Conservation (phyloP, 371 early-diverging fungal species). For the Quaeritorhiza haematococci region DNA sequence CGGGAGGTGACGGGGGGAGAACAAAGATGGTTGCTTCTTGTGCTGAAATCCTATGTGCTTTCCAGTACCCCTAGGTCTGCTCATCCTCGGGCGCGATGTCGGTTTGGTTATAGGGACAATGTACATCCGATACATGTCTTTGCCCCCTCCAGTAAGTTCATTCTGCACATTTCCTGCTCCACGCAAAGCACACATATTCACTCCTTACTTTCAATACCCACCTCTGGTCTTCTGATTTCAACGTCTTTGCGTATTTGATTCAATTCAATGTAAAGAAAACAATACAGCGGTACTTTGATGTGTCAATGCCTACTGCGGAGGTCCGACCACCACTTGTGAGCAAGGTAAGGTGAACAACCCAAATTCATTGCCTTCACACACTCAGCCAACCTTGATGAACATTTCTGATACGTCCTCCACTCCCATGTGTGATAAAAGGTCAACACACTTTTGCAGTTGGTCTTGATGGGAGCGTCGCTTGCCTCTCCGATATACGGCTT, state of each 20-base stretch:
- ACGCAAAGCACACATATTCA: background rate
- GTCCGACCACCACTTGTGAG: conserved; percentile 83
- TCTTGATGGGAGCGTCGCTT: conserved; percentile 73
- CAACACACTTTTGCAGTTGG: conserved; percentile 87
- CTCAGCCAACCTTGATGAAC: background rate
- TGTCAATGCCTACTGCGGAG: conserved; percentile 85
- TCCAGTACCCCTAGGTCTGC: conserved; percentile 65
- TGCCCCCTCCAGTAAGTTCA: conserved; percentile 75
- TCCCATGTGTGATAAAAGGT: conserved; percentile 22
- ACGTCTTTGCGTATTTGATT: conserved; percentile 1
- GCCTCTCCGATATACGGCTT: conserved; percentile 60
- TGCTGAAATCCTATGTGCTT: background rate
- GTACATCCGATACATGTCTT: conserved; percentile 79
- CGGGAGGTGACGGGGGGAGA: background rate
- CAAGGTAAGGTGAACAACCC: conserved; percentile 45
- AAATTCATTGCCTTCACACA: background rate
- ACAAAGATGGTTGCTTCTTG: background rate
- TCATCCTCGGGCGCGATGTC: conserved; percentile 86
- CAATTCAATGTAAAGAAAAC: conserved; percentile 60
- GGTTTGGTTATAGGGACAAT: conserved; percentile 73
- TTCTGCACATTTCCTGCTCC: too few species aligned
- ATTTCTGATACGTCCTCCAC: background rate
- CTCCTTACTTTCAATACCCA: background rate
- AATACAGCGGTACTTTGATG: conserved; percentile 76
- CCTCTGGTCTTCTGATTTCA: conserved; percentile 1